Evolutionary conservation across 2,329 filamentous ascomycete species (phyloP), one percentile per base, ranked within the genome.

Genomic region (Botrytis pseudocinerea): DNA sequence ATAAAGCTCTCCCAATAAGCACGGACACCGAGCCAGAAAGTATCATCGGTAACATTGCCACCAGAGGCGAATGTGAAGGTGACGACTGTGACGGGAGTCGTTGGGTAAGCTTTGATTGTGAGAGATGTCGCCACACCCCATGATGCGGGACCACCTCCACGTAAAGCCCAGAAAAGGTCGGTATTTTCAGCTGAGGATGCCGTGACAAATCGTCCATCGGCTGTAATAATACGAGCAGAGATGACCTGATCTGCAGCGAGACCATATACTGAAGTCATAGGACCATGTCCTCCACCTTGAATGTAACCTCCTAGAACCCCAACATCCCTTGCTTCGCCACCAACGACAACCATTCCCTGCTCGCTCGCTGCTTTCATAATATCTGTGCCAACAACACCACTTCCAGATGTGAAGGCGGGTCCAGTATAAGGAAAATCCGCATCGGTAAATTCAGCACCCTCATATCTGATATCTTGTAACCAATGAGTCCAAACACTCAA

Each of bases 81-180:
- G 0, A 83, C 80, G 6, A 82, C 80, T 4, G 80, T 76, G 1
- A 82, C 81, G 0, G 80, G 79, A 0, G 79, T 78, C 2, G 79
- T 79, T 1, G 84, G 85, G 0, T 85, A 83, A 0, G 86, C 85
- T 74, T 85, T 85, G 25, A 88, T 78, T 0, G 87, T 90, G 48
- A 91, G 80, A 0, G 87, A 88, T 1, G 85, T 85, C 28, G 91
- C 84, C 1, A 91, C 83, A 0, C 87, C 89, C 77, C 89, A 91
- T 0, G 88, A 90, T 22, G 69, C 72, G 12, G 74, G 73, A 22
- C 78, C 77, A 32, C 76, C 78, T 22, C 78, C 78, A 12, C 76
- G 73, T 12, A 79, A 73, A 46, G 75, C 75, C 73, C 75, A 79
- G 73, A 76, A 79, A 9, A 79, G n/a, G 54, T 77, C 76, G 2